phyloP scores from a whole-genome alignment of 495 filamentous ascomycete genomes.

The Penicillium pulvis region DNA sequence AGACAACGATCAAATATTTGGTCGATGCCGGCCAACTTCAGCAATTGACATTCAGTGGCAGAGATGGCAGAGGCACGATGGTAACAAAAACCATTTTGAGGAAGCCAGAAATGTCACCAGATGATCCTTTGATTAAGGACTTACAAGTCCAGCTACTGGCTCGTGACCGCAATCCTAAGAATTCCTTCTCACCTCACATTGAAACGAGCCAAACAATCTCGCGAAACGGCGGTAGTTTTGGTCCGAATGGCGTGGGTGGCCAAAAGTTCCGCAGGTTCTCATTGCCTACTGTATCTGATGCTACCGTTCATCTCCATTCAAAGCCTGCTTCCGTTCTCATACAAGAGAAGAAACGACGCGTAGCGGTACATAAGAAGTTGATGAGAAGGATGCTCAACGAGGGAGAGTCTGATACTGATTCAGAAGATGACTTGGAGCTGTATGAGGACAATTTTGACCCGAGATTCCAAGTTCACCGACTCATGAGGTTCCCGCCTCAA shows the following conservation, averaged over 20 bases:
- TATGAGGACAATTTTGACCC: background rate
- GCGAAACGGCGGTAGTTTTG: constrained; percentile 16
- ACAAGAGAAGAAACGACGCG: constrained; percentile 33
- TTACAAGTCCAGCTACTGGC: constrained; percentile 56
- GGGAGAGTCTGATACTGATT: constrained; percentile 1
- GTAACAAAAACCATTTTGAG: constrained; percentile 59
- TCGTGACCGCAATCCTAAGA: constrained; percentile 20
- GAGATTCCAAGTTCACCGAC: constrained; percentile 27
- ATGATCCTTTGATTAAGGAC: constrained; percentile 52
- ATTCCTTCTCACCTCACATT: constrained; percentile 38
- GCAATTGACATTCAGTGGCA: constrained; percentile 65
- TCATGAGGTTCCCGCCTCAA: constrained; percentile 35
- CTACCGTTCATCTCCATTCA: constrained; percentile 41
- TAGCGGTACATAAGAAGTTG: constrained; percentile 31
- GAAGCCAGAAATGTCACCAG: constrained; percentile 47
- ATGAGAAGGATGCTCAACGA: constrained; percentile 22
- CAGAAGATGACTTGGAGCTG: constrained; percentile 1
- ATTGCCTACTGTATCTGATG: constrained; percentile 34
- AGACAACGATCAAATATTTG: constrained; percentile 60
- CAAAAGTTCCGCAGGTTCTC: constrained; percentile 5
- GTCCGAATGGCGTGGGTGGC: constrained; percentile 1
- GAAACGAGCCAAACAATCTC: constrained; percentile 34
- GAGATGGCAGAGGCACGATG: constrained; percentile 51
- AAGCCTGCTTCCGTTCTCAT: constrained; percentile 38
- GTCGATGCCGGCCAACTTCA: constrained; percentile 59